These are phyloP conservation scores for Fusarium temperatum DNA, from an alignment of 2,329 filamentous ascomycete genomes.

Conservation along the genomic window DNA sequence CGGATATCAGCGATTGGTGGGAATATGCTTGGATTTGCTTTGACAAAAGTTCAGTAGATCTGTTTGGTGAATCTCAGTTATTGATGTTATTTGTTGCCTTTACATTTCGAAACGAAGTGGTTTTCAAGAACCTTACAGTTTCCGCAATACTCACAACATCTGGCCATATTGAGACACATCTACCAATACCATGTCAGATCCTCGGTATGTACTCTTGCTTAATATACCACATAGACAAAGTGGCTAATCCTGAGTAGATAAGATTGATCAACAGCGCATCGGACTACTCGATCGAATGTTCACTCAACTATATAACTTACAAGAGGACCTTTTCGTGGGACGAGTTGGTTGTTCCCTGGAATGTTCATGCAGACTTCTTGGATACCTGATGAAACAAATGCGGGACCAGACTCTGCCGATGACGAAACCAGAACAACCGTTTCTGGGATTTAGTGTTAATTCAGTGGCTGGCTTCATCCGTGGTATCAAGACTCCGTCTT, in stretches of 20 bases:
- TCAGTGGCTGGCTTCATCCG: background rate
- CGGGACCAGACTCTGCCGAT: background rate
- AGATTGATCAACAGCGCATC: background rate
- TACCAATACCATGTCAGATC: background rate
- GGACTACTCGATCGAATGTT: background rate
- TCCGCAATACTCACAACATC: background rate
- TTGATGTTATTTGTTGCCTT: background rate
- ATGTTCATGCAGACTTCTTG: background rate
- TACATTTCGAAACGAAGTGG: background rate
- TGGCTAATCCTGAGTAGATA: background rate
- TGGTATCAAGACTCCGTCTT: background rate
- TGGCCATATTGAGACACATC: background rate
- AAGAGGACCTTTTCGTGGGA: background rate
- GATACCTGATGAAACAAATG: background rate
- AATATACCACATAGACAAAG: background rate
- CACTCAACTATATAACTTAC: background rate
- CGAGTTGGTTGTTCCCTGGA: background rate
- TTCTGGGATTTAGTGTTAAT: background rate
- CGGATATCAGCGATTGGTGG: background rate
- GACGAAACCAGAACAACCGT: background rate
- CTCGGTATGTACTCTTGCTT: background rate
- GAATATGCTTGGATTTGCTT: rapidly evolving
- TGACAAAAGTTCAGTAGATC: rapidly evolving
- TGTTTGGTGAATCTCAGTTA: background rate
- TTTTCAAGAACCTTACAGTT: background rate